Conservation (phyloP, 495 filamentous ascomycete genomes). For the Neurospora sp. region DNA sequence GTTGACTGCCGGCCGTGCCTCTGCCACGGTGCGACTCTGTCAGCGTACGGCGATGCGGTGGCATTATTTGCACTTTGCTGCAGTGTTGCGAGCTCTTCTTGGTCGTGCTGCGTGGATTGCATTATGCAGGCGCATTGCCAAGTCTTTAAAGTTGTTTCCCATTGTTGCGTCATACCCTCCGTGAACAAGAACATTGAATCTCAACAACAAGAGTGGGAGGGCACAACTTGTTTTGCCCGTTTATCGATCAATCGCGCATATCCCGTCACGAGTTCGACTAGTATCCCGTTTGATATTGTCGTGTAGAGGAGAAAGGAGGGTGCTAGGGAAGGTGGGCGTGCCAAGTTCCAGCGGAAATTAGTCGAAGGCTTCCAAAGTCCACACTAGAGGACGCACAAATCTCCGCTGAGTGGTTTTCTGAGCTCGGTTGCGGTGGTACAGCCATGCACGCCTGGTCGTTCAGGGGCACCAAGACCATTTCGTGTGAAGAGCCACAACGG, state of each 20-base stretch:
- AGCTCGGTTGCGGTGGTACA: background rate
- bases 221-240: background rate
- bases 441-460: background rate
- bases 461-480: background rate
- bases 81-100: background rate
- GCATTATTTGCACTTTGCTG: background rate
- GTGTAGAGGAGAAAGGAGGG: background rate
- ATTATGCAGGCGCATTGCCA: background rate
- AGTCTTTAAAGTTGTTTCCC: background rate
- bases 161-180: background rate
- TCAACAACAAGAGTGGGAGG: background rate
- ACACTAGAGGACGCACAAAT: background rate
- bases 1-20: background rate
- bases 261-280: background rate
- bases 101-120: background rate
- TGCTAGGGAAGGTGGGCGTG: background rate
- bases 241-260: background rate
- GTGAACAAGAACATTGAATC: background rate
- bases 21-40: background rate
- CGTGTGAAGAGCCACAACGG: background rate
- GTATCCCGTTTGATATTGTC: background rate
- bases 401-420: background rate
- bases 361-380: background rate
- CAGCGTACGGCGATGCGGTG: background rate
- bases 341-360: constrained; percentile 1